Evolutionary conservation across 2,329 filamentous ascomycete genomes (phyloP).

Genomic region (Byssochlamys sp.): DNA sequence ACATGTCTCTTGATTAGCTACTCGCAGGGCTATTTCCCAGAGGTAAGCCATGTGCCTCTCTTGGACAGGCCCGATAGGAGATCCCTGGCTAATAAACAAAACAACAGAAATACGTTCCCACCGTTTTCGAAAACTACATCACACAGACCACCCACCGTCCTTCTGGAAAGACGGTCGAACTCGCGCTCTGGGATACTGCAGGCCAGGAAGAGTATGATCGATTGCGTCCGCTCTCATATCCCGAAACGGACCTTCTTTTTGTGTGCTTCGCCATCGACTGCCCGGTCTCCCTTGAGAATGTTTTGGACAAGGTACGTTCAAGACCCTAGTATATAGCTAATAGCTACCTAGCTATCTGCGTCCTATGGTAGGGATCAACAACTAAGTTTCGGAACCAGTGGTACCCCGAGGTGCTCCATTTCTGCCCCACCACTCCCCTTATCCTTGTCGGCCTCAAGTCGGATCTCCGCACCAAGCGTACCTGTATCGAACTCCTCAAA

Average conservation of each 20-base stretch:
- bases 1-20: constrained; percentile 97
- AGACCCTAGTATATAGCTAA: neutral
- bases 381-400: constrained; percentile 50
- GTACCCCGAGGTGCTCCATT: constrained; percentile 98
- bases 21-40: constrained; percentile 95
- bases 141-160: constrained; percentile 83
- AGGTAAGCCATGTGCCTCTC: constrained; percentile 51
- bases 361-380: constrained; percentile 1
- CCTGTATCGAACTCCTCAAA: constrained; percentile 96
- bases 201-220: constrained; percentile 98
- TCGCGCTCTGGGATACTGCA: constrained; percentile 96
- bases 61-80: neutral
- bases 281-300: constrained; percentile 94
- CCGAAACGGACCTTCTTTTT: constrained; percentile 93
- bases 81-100: constrained; percentile 3
- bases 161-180: constrained; percentile 86
- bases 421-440: constrained; percentile 93
- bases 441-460: constrained; percentile 95
- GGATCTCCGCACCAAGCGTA: constrained; percentile 87
- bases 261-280: constrained; percentile 99
- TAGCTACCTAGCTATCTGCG: neutral
- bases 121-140: constrained; percentile 99
- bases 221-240: constrained; percentile 87
- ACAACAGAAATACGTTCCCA: constrained; percentile 92
- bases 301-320: constrained; percentile 81